Conservation (phyloP, 495 filamentous ascomycete species). For the Hamigera avellanea region DNA sequence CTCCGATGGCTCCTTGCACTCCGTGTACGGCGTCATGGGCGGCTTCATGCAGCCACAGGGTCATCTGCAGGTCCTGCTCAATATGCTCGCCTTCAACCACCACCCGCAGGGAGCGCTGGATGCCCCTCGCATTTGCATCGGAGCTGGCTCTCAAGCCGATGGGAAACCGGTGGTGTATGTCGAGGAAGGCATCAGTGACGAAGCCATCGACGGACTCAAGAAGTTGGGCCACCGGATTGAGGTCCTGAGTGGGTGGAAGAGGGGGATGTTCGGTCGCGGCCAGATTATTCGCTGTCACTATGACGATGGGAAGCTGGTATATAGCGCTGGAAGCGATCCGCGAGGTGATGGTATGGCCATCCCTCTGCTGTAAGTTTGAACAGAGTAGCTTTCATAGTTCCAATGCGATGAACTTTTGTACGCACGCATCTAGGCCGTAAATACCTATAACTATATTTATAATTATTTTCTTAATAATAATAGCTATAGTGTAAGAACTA, state of each 20-base stretch:
- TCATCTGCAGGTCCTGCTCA: slow-evolving; percentile 88
- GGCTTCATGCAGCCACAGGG: slow-evolving; percentile 99
- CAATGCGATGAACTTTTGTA: no score
- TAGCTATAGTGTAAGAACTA: no score
- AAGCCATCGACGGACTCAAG: slow-evolving; percentile 52
- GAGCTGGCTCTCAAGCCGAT: slow-evolving; percentile 50
- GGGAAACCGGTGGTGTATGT: slow-evolving; percentile 52
- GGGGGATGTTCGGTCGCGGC: slow-evolving; percentile 76
- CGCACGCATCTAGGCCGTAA: no score
- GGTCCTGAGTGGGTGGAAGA: slow-evolving; percentile 52
- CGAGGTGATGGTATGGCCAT: slow-evolving; percentile 80
- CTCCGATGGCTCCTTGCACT: slow-evolving; percentile 59
- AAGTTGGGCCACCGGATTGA: slow-evolving; percentile 62
- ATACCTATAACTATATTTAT: no score
- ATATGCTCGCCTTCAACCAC: slow-evolving; percentile 76
- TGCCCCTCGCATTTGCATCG: slow-evolving; percentile 76
- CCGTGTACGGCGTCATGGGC: slow-evolving; percentile 92
- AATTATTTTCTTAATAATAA: background rate
- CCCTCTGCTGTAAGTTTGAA: slow-evolving; percentile 28
- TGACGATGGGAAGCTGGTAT: slow-evolving; percentile 58
- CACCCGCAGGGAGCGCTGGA: slow-evolving; percentile 85
- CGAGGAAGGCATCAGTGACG: slow-evolving; percentile 72
- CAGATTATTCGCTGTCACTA: slow-evolving; percentile 76
- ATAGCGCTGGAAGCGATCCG: slow-evolving; percentile 76
- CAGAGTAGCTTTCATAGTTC: background rate